phyloP scores from a whole-genome alignment of 1,284 basidiomycete genomes.

The Moesziomyces antarcticus region DNA sequence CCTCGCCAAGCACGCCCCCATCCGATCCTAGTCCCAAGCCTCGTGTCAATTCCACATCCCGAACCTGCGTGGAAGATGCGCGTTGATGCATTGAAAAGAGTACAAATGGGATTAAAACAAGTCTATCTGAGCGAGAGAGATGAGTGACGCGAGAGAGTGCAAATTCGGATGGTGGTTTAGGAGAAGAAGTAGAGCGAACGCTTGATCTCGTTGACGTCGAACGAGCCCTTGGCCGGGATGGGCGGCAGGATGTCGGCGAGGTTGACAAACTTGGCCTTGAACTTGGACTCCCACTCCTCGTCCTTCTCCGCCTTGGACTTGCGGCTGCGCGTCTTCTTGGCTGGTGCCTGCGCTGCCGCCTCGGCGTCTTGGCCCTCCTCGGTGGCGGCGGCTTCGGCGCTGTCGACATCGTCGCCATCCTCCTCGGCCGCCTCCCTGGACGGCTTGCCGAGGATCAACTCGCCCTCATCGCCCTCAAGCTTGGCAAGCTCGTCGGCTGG shows the following conservation, averaged over 20 bases:
- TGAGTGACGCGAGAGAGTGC: neutral
- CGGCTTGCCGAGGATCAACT: conserved; percentile 22
- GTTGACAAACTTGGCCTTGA: conserved; percentile 74
- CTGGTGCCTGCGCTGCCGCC: neutral
- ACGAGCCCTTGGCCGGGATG: conserved; percentile 85
- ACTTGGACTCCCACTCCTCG: conserved; percentile 34
- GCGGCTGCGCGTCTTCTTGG: conserved; percentile 11
- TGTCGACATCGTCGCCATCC: conserved; percentile 25
- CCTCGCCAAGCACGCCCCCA: conserved; percentile 27
- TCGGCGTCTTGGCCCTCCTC: conserved; percentile 18
- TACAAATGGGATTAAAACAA: conserved; percentile 5
- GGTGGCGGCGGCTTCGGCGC: conserved; percentile 3
- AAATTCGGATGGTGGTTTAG: conserved; percentile 11
- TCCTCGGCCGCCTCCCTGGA: conserved; percentile 10
- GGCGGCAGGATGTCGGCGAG: conserved; percentile 83
- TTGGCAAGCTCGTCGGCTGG: conserved; percentile 40
- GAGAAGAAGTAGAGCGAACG: conserved; percentile 65
- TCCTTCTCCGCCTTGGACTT: conserved; percentile 28
- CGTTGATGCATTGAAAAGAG: conserved; percentile 7
- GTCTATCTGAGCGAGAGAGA: neutral
- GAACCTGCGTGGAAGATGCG: neutral
- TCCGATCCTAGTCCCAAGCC: conserved; percentile 9
- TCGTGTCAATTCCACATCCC: neutral
- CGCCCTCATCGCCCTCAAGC: conserved; percentile 25
- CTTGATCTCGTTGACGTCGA: conserved; percentile 83